Conservation (phyloP, 345 rosid genomes). For the Microcos paniculata region DNA sequence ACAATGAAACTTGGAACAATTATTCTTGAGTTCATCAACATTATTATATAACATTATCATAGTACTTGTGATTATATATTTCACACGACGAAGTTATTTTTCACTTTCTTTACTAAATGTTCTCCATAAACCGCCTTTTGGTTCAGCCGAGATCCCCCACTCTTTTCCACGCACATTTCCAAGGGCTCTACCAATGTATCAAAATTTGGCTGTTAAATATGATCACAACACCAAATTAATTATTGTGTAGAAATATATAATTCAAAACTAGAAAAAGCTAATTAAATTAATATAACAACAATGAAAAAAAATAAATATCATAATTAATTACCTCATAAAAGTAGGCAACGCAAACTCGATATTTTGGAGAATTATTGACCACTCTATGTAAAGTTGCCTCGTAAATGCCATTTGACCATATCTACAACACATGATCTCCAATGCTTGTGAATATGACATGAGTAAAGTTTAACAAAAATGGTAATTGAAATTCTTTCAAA, state of each 20-base stretch:
- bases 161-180: slow-evolving; percentile 51
- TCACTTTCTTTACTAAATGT: slow-evolving; percentile 73
- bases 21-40: no score
- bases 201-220: slow-evolving; percentile 54
- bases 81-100: no score
- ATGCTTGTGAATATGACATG: no score
- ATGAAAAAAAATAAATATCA: background rate
- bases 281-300: no score
- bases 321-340: slow-evolving; percentile 60
- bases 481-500: no score
- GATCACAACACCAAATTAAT: no score
- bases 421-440: slow-evolving; percentile 34
- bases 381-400: slow-evolving; percentile 79
- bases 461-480: no score
- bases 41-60: no score
- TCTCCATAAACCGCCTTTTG: slow-evolving; percentile 70
- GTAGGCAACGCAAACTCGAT: slow-evolving; percentile 66
- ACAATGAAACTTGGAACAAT: no score
- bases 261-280: background rate
- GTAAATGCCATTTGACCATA: slow-evolving; percentile 68
- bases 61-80: no score
- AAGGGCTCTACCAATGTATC: slow-evolving; percentile 70
- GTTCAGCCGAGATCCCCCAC: slow-evolving; percentile 45
- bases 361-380: slow-evolving; percentile 52
- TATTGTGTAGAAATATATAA: background rate